phyloP scores from a whole-genome alignment of 108 stramenopile genomes.

The Fistulifera solaris region DNA sequence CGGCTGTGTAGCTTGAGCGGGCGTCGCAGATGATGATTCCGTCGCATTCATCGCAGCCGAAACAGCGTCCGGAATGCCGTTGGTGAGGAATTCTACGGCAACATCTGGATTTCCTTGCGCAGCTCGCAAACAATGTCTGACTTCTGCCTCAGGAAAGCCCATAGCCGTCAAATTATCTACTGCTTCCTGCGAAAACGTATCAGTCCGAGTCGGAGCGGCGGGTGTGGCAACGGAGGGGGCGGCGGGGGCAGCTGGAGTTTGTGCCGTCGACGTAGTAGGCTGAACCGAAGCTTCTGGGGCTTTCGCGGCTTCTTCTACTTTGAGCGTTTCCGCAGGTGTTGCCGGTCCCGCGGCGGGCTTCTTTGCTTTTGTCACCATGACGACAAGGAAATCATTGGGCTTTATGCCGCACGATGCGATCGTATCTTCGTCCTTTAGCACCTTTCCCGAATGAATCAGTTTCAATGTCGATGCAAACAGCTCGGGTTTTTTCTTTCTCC shows the following conservation, averaged over 20 bases:
- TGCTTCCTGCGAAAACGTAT: constrained; percentile 45
- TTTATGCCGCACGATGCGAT: constrained; percentile 76
- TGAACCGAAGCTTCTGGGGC: constrained; percentile 19
- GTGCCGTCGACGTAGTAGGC: constrained; percentile 24
- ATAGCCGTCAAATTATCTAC: constrained; percentile 69
- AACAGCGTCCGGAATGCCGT: constrained; percentile 87
- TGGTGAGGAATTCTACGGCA: constrained; percentile 95
- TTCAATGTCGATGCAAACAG: constrained; percentile 73
- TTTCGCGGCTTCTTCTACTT: constrained; percentile 28
- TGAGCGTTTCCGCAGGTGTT: constrained; percentile 28
- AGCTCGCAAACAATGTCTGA: constrained; percentile 85
- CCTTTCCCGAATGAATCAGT: constrained; percentile 95
- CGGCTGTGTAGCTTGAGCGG: constrained; percentile 27
- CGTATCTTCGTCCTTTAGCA: constrained; percentile 87
- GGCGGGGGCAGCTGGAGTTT: constrained; percentile 35
- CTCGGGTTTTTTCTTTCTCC: constrained; percentile 66
- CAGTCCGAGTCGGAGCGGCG: constrained; percentile 17
- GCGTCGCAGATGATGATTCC: constrained; percentile 21
- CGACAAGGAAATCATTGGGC: constrained; percentile 90
- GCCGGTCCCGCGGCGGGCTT: constrained; percentile 62
- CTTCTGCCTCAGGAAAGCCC: constrained; percentile 82
- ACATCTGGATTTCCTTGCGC: constrained; percentile 91
- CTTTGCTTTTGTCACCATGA: constrained; percentile 91
- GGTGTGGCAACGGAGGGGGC: constrained; percentile 15
- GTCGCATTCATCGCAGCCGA: constrained; percentile 13